Evolutionary conservation across 495 filamentous ascomycete genomes (phyloP).

Genomic region (Penicillium psychrofluorescens): DNA sequence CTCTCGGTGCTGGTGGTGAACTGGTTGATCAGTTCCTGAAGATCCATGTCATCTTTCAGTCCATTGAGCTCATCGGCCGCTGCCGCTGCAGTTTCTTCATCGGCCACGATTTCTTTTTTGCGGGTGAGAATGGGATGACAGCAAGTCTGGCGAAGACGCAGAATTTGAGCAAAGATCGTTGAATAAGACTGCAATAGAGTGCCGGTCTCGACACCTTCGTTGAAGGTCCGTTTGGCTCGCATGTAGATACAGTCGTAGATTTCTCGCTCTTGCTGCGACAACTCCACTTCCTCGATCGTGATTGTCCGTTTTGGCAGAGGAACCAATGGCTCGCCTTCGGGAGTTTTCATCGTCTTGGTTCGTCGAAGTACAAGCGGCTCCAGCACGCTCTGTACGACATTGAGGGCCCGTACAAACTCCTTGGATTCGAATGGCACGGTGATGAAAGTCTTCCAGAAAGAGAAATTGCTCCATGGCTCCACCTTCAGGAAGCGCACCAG

Average conservation of each 20-base stretch:
- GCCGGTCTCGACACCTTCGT: constrained; percentile 79
- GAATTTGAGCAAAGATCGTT: constrained; percentile 93
- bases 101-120: constrained; percentile 74
- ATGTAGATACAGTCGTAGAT: constrained; percentile 87
- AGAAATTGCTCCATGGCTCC: constrained; percentile 97
- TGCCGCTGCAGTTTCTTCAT: constrained; percentile 78
- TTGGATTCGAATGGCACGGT: constrained; percentile 94
- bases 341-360: constrained; percentile 97
- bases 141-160: constrained; percentile 88
- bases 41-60: constrained; percentile 92
- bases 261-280: constrained; percentile 75
- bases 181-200: constrained; percentile 92
- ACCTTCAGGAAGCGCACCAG: constrained; percentile 85
- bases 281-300: constrained; percentile 76
- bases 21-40: constrained; percentile 72
- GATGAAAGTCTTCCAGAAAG: constrained; percentile 98
- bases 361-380: constrained; percentile 91
- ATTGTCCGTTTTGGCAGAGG: constrained; percentile 75
- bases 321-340: constrained; percentile 78
- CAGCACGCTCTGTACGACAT: constrained; percentile 94
- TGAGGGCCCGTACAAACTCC: constrained; percentile 84
- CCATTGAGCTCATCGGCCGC: constrained; percentile 73
- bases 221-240: constrained; percentile 74
- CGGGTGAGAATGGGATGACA: constrained; percentile 87
- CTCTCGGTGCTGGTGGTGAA: constrained; percentile 67